These are phyloP conservation scores for Bimuria novae-zelandiae DNA, from an alignment of 2,329 filamentous ascomycete genomes.

Conservation along the genomic window DNA sequence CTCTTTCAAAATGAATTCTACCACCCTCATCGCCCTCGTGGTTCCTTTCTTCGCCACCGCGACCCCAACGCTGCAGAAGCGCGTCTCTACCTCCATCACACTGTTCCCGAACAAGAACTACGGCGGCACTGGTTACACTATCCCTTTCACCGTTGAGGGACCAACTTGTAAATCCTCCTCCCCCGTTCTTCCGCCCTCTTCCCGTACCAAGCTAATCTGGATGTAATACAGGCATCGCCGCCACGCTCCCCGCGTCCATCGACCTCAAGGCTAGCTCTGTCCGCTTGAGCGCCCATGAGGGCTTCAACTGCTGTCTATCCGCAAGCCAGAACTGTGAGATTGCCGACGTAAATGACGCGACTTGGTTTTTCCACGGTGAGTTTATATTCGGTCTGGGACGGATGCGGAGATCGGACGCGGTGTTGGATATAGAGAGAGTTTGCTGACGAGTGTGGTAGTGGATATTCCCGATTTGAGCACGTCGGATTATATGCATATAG, in stretches of 20 bases:
- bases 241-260: not conserved
- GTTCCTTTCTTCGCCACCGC: not conserved
- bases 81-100: constrained; percentile 3
- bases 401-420: not conserved
- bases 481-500: constrained; percentile 1
- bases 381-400: not conserved
- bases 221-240: too few relatives aligned
- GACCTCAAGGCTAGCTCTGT: not conserved
- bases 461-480: constrained; percentile 3
- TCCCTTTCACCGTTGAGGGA: not conserved
- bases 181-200: too few relatives aligned
- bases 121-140: constrained; percentile 1
- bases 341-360: not conserved
- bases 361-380: constrained; percentile 8
- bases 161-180: too few relatives aligned
- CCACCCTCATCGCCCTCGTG: not conserved
- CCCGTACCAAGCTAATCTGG: too few relatives aligned
- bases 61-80: constrained; percentile 3
- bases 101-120: constrained; percentile 4
- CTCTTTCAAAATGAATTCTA: not conserved
- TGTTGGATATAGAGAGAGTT: not conserved
- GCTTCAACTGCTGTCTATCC: constrained; percentile 1
- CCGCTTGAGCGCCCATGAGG: not conserved
- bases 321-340: not conserved
- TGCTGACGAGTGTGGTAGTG: too few relatives aligned